phyloP scores from a whole-genome alignment of 129 eudicot genomes.

The Kitagawia praeruptora region DNA sequence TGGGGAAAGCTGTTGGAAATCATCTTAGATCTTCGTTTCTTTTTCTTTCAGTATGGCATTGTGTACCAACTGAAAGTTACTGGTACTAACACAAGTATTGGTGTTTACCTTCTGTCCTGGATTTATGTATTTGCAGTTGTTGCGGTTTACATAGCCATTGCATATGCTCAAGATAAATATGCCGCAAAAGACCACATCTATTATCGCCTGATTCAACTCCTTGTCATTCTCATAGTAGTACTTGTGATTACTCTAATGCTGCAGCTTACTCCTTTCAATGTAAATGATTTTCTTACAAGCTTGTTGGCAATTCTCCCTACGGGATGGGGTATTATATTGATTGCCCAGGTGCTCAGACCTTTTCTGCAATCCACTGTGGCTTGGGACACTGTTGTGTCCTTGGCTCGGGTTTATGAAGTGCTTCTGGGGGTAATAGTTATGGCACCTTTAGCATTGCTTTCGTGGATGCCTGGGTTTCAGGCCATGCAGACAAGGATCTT shows the following conservation, averaged over 20 bases:
- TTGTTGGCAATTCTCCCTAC: constrained; percentile 84
- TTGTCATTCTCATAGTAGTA: constrained; percentile 33
- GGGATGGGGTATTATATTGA: constrained; percentile 80
- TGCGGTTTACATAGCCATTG: constrained; percentile 45
- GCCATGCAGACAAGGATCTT: constrained; percentile 89
- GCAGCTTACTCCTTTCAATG: constrained; percentile 39
- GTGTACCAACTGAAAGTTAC: constrained; percentile 73
- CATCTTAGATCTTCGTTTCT: constrained; percentile 67
- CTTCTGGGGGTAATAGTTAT: constrained; percentile 63
- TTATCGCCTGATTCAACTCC: constrained; percentile 65
- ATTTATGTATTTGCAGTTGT: constrained; percentile 39
- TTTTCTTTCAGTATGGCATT: constrained; percentile 88
- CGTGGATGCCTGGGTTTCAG: constrained; percentile 98
- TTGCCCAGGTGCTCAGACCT: constrained; percentile 85
- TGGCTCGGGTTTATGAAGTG: constrained; percentile 86
- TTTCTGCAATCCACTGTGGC: constrained; percentile 61
- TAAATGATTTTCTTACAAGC: constrained; percentile 53
- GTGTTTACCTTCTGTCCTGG: constrained; percentile 77
- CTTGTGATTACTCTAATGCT: constrained; percentile 43
- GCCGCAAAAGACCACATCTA: constrained; percentile 59
- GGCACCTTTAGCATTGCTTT: constrained; percentile 73
- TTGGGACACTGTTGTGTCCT: constrained; percentile 74
- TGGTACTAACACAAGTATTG: constrained; percentile 37
- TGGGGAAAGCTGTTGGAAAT: constrained; percentile 90
- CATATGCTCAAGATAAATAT: constrained; percentile 67